Evolutionary conservation across 1,284 basidiomycete genomes (phyloP), one percentile per base, ranked within the genome.

Genomic region (Naganishia sp.): DNA sequence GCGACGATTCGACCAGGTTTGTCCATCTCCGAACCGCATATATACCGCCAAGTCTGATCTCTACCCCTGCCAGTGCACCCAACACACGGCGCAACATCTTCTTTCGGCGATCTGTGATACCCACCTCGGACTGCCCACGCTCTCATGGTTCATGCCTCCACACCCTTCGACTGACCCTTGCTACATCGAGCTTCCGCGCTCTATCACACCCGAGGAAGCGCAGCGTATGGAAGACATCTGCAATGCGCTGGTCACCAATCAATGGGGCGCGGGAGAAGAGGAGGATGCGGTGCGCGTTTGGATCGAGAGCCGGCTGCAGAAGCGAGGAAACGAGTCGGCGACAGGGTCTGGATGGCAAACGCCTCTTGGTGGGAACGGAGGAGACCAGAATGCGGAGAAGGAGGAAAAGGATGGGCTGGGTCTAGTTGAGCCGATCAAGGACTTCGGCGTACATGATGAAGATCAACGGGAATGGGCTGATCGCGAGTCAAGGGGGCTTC

Each of bases 61-160:
- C 7, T 39, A 6, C 2, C 7, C 35, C 35, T 4, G 7, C 35
- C 13, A 39, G 35, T 39, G 35, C 13, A 84, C 87, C 11, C 86
- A 90, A 82, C 89, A 92, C 74, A 92, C 90, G 0, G 87, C 86
- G 0, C 90, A 92, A 75, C 90, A 92, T 72, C 83, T 92, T 51
- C 84, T 94, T 39, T 93, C 90, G 3, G 90, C 91, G 0, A 82
- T 93, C 7, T 82, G 93, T 3, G 90, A 94, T 74, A 83, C 82
- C 9, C 81, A 81, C 9, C 81, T 88, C 51, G 78, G 84, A 46
- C 83, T 93, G n/a, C 86, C 87, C 11, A 94, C 92, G 0, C 83
- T 93, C 9, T 89, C 89, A 0, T 94, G 92, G 92, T 78, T 75
- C 1, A 76, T 83, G 69, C 73, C 75, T 4, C 67, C 77, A 3